Evolutionary conservation across 2,329 filamentous ascomycete species (phyloP).

Genomic region (Orbilia ellipsospora): DNA sequence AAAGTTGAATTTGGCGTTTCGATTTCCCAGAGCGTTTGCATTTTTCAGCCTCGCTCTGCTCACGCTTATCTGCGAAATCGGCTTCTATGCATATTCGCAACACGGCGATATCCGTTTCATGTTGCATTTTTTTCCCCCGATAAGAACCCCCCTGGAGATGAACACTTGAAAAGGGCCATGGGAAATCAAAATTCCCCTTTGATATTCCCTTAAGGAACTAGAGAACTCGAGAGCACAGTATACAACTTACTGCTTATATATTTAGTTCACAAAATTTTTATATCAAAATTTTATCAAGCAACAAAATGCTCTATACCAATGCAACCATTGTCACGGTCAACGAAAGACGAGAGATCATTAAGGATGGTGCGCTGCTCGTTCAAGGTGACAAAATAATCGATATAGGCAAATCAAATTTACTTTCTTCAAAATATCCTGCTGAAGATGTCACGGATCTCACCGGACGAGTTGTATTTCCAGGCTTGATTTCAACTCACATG

Average conservation of each 20-base stretch:
- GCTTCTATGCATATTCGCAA: neutral
- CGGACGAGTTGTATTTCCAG: slow-evolving; percentile 66
- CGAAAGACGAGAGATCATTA: slow-evolving; percentile 64
- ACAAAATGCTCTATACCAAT: slow-evolving; percentile 64
- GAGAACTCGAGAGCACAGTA: neutral
- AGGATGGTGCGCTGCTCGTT: slow-evolving; percentile 66
- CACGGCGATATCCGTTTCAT: slow-evolving; percentile 32
- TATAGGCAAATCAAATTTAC: slow-evolving; percentile 63
- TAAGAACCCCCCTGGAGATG: neutral
- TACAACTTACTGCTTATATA: too few relatives aligned
- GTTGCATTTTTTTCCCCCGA: slow-evolving; percentile 29
- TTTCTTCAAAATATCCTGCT: slow-evolving; percentile 60
- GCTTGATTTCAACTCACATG: slow-evolving; percentile 67
- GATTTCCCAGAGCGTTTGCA: neutral
- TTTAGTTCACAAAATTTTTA: too few relatives aligned
- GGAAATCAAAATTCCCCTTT: neutral
- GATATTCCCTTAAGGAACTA: too few relatives aligned
- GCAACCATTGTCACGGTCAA: slow-evolving; percentile 69
- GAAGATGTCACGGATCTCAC: slow-evolving; percentile 61
- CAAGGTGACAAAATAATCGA: slow-evolving; percentile 63
- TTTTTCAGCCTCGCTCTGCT: slow-evolving; percentile 26
- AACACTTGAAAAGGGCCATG: neutral
- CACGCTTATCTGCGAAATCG: neutral
- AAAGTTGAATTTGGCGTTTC: neutral
- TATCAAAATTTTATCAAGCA: neutral